Evolutionary conservation across 306 rosid species (phyloP).

Genomic region (Cucurbita ficifolia): DNA sequence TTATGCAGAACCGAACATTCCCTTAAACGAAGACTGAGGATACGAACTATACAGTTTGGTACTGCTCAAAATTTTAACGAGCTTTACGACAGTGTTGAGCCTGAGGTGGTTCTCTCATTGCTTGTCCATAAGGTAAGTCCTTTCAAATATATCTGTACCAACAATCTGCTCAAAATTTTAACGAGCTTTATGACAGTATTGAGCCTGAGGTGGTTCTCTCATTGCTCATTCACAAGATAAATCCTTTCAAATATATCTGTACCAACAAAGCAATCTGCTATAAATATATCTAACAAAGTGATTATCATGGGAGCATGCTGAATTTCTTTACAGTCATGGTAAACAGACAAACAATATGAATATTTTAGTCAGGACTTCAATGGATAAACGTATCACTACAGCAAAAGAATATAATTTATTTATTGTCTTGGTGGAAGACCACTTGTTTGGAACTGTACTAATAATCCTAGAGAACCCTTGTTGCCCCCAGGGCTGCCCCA

Average conservation of each 20-base stretch:
- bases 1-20: slow-evolving; percentile 52
- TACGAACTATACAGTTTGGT: slow-evolving; percentile 70
- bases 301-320: not conserved
- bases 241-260: not conserved
- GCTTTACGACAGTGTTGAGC: slow-evolving; percentile 80
- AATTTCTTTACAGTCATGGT: not conserved
- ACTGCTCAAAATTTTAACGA: slow-evolving; percentile 61
- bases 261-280: no score
- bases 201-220: slow-evolving; percentile 82
- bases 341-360: not conserved
- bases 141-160: not conserved
- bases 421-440: not conserved
- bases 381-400: not conserved
- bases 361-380: not conserved
- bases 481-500: not conserved
- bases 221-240: slow-evolving; percentile 83
- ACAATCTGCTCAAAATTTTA: slow-evolving; percentile 44
- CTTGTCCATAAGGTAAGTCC: slow-evolving; percentile 76
- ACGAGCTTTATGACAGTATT: slow-evolving; percentile 75
- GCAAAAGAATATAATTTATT: not conserved
- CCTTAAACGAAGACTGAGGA: slow-evolving; percentile 70
- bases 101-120: slow-evolving; percentile 71
- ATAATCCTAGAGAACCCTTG: not conserved
- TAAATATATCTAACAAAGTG: no score
- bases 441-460: not conserved